phyloP scores from a whole-genome alignment of 768 basidiomycete genomes.

The Mycena polygramma region DNA sequence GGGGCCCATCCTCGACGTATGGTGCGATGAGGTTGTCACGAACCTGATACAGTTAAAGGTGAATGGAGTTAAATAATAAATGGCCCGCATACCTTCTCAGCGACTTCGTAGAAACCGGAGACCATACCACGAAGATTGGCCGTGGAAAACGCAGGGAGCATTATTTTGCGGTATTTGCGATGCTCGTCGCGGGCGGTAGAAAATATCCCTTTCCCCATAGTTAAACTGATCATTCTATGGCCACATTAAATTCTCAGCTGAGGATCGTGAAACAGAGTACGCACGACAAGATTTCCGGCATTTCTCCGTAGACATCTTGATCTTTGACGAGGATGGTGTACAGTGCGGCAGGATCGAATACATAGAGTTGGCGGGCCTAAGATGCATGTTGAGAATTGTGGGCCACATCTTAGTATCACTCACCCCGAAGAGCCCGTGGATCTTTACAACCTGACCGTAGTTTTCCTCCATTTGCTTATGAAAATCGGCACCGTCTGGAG shows the following conservation, averaged over 20 bases:
- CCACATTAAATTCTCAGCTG: too few species aligned
- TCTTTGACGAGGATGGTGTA: too few species aligned
- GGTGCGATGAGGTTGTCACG: not conserved
- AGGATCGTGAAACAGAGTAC: too few species aligned
- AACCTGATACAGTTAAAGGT: not conserved
- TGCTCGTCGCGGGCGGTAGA: constrained; percentile 1
- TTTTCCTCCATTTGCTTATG: constrained; percentile 1
- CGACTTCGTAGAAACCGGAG: constrained; percentile 10
- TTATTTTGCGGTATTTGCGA: constrained; percentile 21
- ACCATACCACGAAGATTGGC: not conserved
- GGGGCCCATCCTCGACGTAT: too few species aligned
- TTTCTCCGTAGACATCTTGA: too few species aligned
- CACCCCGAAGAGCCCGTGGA: constrained; percentile 9
- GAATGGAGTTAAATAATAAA: not conserved
- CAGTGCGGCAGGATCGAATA: too few species aligned
- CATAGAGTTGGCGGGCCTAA: too few species aligned
- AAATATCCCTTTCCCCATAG: too few species aligned
- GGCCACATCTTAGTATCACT: too few species aligned
- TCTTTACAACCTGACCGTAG: constrained; percentile 6
- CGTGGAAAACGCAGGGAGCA: constrained; percentile 20
- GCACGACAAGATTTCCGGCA: too few species aligned
- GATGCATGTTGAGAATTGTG: too few species aligned
- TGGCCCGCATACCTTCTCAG: not conserved
- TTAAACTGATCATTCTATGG: too few species aligned
- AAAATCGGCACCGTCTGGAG: constrained; percentile 8